Percentiles rank a stretch among this genome's conserved stretches.
Evolutionary conservation across 2,329 filamentous ascomycete species (phyloP).

Genomic region (Fusarium udum): DNA sequence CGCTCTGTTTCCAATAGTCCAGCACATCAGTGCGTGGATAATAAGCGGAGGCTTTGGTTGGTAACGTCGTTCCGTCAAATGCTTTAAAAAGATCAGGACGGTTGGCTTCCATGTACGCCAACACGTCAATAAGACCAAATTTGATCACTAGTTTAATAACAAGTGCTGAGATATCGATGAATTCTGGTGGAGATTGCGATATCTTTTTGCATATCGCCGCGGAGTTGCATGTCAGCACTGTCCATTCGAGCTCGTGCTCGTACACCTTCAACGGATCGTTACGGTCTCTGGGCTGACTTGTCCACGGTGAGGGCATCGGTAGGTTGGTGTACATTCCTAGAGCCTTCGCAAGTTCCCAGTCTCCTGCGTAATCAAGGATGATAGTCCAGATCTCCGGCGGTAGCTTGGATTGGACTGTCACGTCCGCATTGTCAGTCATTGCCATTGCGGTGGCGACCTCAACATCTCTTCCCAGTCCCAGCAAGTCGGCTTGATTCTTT

Average conservation of each 20-base stretch:
- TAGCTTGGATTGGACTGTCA: slow-evolving; percentile 59
- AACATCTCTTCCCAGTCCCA: slow-evolving; percentile 77
- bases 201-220: slow-evolving; percentile 78
- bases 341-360: slow-evolving; percentile 90
- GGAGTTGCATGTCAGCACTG: slow-evolving; percentile 77
- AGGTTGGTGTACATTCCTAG: slow-evolving; percentile 84
- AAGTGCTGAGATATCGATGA: slow-evolving; percentile 77
- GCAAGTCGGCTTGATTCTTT: slow-evolving; percentile 79
- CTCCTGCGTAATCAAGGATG: slow-evolving; percentile 82
- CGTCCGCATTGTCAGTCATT: slow-evolving; percentile 47
- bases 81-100: slow-evolving; percentile 81
- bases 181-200: slow-evolving; percentile 73
- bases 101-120: slow-evolving; percentile 72
- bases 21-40: slow-evolving; percentile 87
- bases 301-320: slow-evolving; percentile 76
- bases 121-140: slow-evolving; percentile 82
- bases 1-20: slow-evolving; percentile 89
- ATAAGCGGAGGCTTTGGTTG: slow-evolving; percentile 86
- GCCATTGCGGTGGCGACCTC: slow-evolving; percentile 60
- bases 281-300: slow-evolving; percentile 64
- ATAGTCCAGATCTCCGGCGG: slow-evolving; percentile 91
- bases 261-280: slow-evolving; percentile 75
- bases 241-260: slow-evolving; percentile 84
- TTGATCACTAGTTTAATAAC: slow-evolving; percentile 91
- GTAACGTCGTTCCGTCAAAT: slow-evolving; percentile 85